Base-by-base conservation (phyloP, 1,284 basidiomycete species). In the Ceratobasidium sp. region DNA sequence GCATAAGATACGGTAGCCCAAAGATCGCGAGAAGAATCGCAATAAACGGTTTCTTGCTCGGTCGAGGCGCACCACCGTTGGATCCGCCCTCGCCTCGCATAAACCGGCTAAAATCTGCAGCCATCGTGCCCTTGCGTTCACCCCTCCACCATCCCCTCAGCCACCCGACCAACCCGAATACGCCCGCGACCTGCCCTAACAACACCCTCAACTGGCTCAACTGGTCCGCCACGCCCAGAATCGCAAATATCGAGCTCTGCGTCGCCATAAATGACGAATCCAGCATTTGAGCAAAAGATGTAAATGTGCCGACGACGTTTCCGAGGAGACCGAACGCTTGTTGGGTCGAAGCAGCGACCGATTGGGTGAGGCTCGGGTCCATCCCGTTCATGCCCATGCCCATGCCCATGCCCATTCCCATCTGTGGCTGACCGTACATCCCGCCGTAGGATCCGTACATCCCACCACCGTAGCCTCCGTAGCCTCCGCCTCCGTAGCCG, bases 221-320 rank as follows among this genome's bases (percentile, higher is more conserved):
- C 85, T 99, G 98, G 84, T 99, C 97, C 55, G 97, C 91, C 40
- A 99, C 97, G 80, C 97, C 96, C 77, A 99, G 96, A 95, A 99
- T 98, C 79, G 97, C 97, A 85, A 99, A 99, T 88, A 99, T 99
- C 60, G 92, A 94, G 3, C 95, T 97, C 86, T 99, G 98, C 0
- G 98, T 99, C 3, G 98, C 98, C 94, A 99, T 96, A 86, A 98
- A 99, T 3, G 98, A 99, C 58, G 92, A 94, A 85, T 99, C 97
- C 82, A 99, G 92, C 92, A 99, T 97, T 85, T 99, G 98, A 0
- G 98, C 95, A 79, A 99, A 94, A 15, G 97, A 97, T 0, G 94
- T 92, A 85, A 99, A 98, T 1, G 97, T 98, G 81, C 97, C 95
- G 60, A 99, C 97, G 83, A 99, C 95, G 49, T 94, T 95, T 83